Conservation (phyloP, 2,329 filamentous ascomycete genomes). For the Meredithiella fracta region DNA sequence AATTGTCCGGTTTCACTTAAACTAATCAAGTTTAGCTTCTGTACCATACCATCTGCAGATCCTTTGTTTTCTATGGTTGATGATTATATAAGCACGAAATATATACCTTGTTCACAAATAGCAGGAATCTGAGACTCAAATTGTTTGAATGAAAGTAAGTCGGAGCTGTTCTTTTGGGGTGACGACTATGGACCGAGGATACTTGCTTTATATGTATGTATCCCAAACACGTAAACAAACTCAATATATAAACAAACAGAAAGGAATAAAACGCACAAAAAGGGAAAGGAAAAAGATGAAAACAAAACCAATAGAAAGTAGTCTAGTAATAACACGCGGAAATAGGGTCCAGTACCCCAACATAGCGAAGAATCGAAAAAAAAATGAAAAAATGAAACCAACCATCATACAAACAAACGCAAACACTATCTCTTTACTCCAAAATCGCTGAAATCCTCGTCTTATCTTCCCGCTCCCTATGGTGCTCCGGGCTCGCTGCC, state of each 20-base stretch:
- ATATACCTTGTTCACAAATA: too few species aligned
- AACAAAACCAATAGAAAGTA: neutral
- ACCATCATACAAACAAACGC: conserved; percentile 7
- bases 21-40: too few species aligned
- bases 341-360: neutral
- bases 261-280: neutral
- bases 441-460: conserved; percentile 48
- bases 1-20: too few species aligned
- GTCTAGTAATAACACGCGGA: too few species aligned
- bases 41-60: too few species aligned
- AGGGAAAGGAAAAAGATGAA: neutral
- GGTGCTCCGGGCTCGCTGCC: conserved; percentile 32
- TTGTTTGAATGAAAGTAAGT: too few species aligned
- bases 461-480: conserved; percentile 32
- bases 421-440: conserved; percentile 17
- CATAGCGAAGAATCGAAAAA: neutral
- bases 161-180: too few species aligned
- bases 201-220: neutral
- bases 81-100: too few species aligned
- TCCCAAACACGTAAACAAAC: neutral
- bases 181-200: neutral
- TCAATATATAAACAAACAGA: neutral
- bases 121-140: too few species aligned
- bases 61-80: too few species aligned
- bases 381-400: neutral